Evolutionary conservation across 2,329 filamentous ascomycete species (phyloP), one percentile per base, ranked within the genome.

Genomic region (Ophiostoma montium): DNA sequence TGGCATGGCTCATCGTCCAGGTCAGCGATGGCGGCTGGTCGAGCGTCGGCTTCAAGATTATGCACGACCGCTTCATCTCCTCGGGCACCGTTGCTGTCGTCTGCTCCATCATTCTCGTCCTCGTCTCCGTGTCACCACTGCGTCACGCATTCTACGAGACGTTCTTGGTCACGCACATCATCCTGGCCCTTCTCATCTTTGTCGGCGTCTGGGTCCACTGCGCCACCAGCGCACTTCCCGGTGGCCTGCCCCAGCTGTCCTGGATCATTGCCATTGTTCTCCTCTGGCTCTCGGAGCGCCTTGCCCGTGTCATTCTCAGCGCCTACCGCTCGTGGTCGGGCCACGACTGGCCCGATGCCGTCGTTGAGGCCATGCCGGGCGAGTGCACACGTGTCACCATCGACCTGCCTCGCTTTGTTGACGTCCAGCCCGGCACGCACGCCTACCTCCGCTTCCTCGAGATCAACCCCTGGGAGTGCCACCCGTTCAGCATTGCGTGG

Each of bases 131-230:
- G 48, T 90, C 87, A 2, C 83, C 88, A 0, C 61, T 98, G 47
- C 82, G 92, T 53, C 90, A 95, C 64, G 88, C 89, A 35, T 95
- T 95, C 63, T 98, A 98, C 68, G 92, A 98, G 68, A 94, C 87
- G 1, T 98, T 98, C 68, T 75, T 96, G 58, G 86, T 85, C 61
- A 66, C 83, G 30, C 92, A 96, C 67, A 88, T 94, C 57, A 63
- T 85, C 35, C 68, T 94, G 46, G 87, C 82, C 35, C 64, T 82
- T 33, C 61, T 86, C 48, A 69, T 72, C 44, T 75, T 95, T 46
- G 70, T 76, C 50, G 82, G 80, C 58, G 80, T 89, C 9, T 92
- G 82, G 75, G 69, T 89, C 35, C 92, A 96, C 68, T 79, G 86
- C 58, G 71, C 77, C 41, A 69, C 84, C 10, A 76, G 86, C 27